Conservation (phyloP, 2,329 filamentous ascomycete genomes). For the Plectosphaerella plurivora region DNA sequence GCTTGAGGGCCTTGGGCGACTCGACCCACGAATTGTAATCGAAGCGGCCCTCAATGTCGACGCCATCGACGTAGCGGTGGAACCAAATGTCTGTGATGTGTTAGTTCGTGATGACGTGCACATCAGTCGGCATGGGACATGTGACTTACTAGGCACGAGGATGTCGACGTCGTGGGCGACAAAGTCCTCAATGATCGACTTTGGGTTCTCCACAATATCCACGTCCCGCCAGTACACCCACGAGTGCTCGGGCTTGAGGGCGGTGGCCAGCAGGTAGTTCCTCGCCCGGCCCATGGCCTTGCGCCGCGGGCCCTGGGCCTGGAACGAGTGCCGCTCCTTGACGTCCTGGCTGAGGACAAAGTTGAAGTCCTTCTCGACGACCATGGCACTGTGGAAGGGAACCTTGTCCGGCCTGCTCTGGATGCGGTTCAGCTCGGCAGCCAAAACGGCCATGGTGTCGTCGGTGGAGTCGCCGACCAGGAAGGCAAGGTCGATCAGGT, state of each 20-base stretch:
- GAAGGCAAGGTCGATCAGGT: conserved; percentile 92
- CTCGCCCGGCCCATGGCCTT: conserved; percentile 87
- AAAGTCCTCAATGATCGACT: conserved; percentile 88
- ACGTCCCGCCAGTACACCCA: conserved; percentile 99
- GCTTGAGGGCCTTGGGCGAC: conserved; percentile 74
- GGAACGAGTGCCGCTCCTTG: conserved; percentile 77
- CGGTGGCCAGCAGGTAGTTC: conserved; percentile 82
- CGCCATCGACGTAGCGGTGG: conserved; percentile 75
- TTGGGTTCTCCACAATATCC: conserved; percentile 88
- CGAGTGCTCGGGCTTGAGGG: conserved; percentile 88
- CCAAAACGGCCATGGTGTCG: conserved; percentile 83
- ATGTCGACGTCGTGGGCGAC: conserved; percentile 91
- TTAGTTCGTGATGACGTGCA: background rate
- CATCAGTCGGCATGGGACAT: background rate
- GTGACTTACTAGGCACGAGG: conserved; percentile 80
- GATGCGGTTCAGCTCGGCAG: conserved; percentile 80
- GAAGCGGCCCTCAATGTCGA: conserved; percentile 93
- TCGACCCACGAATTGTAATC: conserved; percentile 99
- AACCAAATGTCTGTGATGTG: conserved; percentile 81
- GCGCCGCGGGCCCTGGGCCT: conserved; percentile 81
- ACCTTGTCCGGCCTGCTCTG: conserved; percentile 76
- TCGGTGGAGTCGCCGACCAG: conserved; percentile 88
- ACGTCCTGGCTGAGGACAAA: conserved; percentile 72
- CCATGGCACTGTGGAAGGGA: conserved; percentile 78
- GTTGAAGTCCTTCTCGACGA: conserved; percentile 91